Evolutionary conservation across 2,329 filamentous ascomycete species (phyloP).

Genomic region (Sarocladium strictum): DNA sequence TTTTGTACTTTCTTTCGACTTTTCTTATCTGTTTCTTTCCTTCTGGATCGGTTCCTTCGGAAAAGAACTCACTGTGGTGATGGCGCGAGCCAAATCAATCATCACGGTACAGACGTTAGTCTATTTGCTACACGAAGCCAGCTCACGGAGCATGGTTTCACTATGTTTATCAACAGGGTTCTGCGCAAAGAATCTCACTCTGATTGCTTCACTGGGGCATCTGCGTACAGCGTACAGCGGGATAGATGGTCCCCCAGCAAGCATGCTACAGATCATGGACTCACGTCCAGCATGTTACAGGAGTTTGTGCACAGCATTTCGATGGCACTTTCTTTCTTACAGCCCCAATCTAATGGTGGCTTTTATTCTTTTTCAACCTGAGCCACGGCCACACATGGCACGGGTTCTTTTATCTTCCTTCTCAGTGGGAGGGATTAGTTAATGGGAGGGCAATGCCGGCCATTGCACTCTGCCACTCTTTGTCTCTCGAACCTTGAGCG

Average conservation of each 20-base stretch:
- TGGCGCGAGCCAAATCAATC: not conserved
- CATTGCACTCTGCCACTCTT: conserved; percentile 12
- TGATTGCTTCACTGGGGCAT: not conserved
- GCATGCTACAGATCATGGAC: conserved; percentile 2
- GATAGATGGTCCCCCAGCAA: not conserved
- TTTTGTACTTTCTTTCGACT: not conserved
- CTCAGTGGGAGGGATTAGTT: not conserved
- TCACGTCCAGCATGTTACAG: conserved; percentile 10
- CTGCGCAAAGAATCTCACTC: not conserved
- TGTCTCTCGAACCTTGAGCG: conserved; percentile 7
- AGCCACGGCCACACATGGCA: too few species aligned
- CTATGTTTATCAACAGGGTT: not conserved
- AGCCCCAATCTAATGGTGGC: not conserved
- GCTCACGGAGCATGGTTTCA: too few species aligned
- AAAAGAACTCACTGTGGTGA: not conserved
- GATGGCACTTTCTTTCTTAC: not conserved
- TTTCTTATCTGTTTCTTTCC: not conserved
- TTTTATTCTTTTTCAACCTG: too few species aligned
- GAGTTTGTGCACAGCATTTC: not conserved
- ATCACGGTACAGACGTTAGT: not conserved
- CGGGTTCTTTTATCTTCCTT: too few species aligned
- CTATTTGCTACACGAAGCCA: not conserved
- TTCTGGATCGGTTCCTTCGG: not conserved
- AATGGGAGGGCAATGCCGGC: conserved; percentile 11
- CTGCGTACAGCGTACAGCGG: not conserved